Conservation (phyloP, 2,329 filamentous ascomycete genomes). For the Trichoderma sp. region DNA sequence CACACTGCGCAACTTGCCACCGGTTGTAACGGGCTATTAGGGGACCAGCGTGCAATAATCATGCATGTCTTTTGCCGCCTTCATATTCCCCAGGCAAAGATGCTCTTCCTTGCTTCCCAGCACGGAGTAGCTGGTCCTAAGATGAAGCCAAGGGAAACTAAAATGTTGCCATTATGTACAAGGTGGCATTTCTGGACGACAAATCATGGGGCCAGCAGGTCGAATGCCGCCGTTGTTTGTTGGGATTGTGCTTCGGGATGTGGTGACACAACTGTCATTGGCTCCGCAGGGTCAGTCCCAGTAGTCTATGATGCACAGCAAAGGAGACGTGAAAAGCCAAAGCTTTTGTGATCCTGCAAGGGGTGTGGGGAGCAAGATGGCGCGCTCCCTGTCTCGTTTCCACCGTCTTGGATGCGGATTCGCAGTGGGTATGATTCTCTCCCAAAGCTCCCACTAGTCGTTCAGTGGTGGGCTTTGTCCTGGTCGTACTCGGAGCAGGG, state of each 20-base stretch:
- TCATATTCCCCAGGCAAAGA: background rate
- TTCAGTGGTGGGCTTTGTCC: background rate
- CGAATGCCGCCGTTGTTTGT: slow-evolving; percentile 13
- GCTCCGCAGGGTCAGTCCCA: background rate
- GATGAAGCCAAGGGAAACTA: background rate
- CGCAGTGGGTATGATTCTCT: slow-evolving; percentile 7
- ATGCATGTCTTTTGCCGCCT: background rate
- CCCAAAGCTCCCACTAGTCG: background rate
- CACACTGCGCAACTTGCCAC: background rate
- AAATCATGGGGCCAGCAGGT: slow-evolving; percentile 4
- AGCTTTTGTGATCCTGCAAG: slow-evolving; percentile 17
- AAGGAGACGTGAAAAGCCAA: slow-evolving; percentile 1
- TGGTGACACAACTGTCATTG: background rate
- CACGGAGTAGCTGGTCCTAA: background rate
- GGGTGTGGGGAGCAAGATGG: slow-evolving; percentile 16
- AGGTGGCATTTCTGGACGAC: background rate
- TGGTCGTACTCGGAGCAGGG: background rate
- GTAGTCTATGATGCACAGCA: background rate
- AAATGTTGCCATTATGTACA: background rate
- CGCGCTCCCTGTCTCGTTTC: slow-evolving; percentile 11
- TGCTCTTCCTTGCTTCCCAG: background rate
- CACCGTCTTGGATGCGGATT: slow-evolving; percentile 4
- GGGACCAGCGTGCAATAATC: background rate
- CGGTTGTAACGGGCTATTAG: background rate
- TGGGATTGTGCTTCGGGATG: slow-evolving; percentile 5